phyloP scores from a whole-genome alignment of 345 rosid genomes.

The Gossypium raimondii region DNA sequence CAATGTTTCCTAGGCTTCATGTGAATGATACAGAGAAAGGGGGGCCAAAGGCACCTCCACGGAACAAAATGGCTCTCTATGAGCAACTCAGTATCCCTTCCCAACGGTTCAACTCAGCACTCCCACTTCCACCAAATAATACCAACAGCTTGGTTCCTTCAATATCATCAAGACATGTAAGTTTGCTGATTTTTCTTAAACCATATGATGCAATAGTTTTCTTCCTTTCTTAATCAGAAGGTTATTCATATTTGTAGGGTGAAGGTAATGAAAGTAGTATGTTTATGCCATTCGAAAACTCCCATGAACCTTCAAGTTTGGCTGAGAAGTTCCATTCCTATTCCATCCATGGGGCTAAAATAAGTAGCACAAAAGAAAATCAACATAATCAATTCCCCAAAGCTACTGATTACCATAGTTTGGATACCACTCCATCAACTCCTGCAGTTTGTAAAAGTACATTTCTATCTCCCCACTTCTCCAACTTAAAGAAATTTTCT shows the following conservation, averaged over 20 bases:
- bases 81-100: slow-evolving; percentile 63
- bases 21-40: slow-evolving; percentile 62
- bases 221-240: too few relatives aligned
- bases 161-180: slow-evolving; percentile 34
- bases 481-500: slow-evolving; percentile 31
- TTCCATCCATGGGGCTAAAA: slow-evolving; percentile 23
- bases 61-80: slow-evolving; percentile 78
- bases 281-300: slow-evolving; percentile 28
- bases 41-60: slow-evolving; percentile 67
- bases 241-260: slow-evolving; percentile 29
- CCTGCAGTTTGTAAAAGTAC: slow-evolving; percentile 27
- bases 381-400: slow-evolving; percentile 19
- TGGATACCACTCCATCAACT: slow-evolving; percentile 24
- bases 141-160: slow-evolving; percentile 34
- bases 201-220: background rate
- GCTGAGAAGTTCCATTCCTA: slow-evolving; percentile 39
- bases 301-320: slow-evolving; percentile 32
- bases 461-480: slow-evolving; percentile 29
- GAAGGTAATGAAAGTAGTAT: slow-evolving; percentile 39
- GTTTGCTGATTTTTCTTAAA: slow-evolving; percentile 24
- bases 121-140: slow-evolving; percentile 26
- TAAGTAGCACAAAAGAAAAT: slow-evolving; percentile 8
- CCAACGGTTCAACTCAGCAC: slow-evolving; percentile 34
- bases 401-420: slow-evolving; percentile 23
- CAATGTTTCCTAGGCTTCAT: slow-evolving; percentile 70